Evolutionary conservation across 2,329 filamentous ascomycete species (phyloP).

Genomic region (Pyricularia sp.): DNA sequence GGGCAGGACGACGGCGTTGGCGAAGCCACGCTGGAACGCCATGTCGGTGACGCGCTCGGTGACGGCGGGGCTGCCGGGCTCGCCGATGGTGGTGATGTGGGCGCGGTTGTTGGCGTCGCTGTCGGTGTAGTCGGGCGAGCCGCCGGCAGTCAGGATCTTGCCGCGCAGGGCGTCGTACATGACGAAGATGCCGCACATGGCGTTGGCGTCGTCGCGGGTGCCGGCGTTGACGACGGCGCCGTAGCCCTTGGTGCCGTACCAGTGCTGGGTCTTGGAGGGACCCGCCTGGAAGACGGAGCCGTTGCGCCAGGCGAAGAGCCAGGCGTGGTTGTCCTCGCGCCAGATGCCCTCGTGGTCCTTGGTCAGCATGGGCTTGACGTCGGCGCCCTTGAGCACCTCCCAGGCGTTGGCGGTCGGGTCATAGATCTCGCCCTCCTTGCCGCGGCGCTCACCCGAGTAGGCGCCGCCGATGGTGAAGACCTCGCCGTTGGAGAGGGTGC

Average conservation of each 20-base stretch:
- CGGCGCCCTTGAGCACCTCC: constrained; percentile 27
- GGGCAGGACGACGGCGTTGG: constrained; percentile 30
- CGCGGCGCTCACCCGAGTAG: constrained; percentile 31
- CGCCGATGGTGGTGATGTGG: constrained; percentile 16
- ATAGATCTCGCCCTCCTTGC: constrained; percentile 37
- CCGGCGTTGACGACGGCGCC: constrained; percentile 33
- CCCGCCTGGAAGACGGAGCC: constrained; percentile 43
- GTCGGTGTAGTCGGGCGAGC: constrained; percentile 33
- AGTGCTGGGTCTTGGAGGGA: constrained; percentile 44
- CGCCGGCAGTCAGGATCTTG: constrained; percentile 45
- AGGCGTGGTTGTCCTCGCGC: constrained; percentile 42
- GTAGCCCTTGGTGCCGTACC: constrained; percentile 37
- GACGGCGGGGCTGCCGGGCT: not conserved
- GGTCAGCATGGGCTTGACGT: constrained; percentile 35
- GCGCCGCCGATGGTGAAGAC: constrained; percentile 42
- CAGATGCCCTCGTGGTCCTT: constrained; percentile 30
- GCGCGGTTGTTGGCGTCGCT: constrained; percentile 31
- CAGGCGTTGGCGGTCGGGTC: constrained; percentile 29
- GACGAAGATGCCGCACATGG: constrained; percentile 46
- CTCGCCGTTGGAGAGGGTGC: constrained; percentile 32
- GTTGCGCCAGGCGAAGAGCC: constrained; percentile 41
- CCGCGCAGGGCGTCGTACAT: constrained; percentile 51
- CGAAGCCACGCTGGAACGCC: constrained; percentile 23
- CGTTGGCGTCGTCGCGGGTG: constrained; percentile 27
- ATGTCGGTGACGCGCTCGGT: constrained; percentile 3